Conservation (phyloP, 805 yeast genomes). For the Martiniozyma abietophila region DNA sequence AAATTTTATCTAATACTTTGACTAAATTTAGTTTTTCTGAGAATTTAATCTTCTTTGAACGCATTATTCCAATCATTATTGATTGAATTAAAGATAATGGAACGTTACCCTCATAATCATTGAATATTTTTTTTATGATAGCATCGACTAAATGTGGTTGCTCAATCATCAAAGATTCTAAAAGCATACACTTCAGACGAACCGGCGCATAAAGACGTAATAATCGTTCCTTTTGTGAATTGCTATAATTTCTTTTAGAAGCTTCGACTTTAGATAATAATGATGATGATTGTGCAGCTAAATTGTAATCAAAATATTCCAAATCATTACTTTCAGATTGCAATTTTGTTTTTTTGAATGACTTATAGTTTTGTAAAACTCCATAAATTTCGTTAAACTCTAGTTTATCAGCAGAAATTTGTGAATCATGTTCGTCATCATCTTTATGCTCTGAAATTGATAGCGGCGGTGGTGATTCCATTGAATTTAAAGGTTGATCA, state of each 20-base stretch:
- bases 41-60: constrained; percentile 4
- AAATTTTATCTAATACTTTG: constrained; percentile 18
- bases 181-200: constrained; percentile 14
- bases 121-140: constrained; percentile 12
- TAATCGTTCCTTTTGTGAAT: constrained; percentile 11
- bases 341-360: too few relatives aligned
- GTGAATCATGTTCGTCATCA: too few relatives aligned
- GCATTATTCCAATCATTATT: constrained; percentile 18
- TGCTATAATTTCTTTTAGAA: constrained; percentile 3
- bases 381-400: too few relatives aligned
- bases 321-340: too few relatives aligned
- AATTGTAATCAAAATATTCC: too few relatives aligned
- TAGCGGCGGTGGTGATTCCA: too few relatives aligned
- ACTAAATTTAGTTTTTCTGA: constrained; percentile 15
- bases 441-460: too few relatives aligned
- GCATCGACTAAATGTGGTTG: constrained; percentile 13
- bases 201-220: constrained; percentile 12
- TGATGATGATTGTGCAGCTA: too few relatives aligned
- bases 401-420: too few relatives aligned
- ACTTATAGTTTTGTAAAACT: too few relatives aligned
- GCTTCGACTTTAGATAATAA: not conserved
- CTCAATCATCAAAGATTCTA: constrained; percentile 12
- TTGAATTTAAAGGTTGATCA: too few relatives aligned
- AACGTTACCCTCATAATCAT: constrained; percentile 17
- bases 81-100: constrained; percentile 21